These are phyloP conservation scores for Arthrobotrys entomopaga DNA, from an alignment of 2,329 filamentous ascomycete species.

Conservation along the genomic window DNA sequence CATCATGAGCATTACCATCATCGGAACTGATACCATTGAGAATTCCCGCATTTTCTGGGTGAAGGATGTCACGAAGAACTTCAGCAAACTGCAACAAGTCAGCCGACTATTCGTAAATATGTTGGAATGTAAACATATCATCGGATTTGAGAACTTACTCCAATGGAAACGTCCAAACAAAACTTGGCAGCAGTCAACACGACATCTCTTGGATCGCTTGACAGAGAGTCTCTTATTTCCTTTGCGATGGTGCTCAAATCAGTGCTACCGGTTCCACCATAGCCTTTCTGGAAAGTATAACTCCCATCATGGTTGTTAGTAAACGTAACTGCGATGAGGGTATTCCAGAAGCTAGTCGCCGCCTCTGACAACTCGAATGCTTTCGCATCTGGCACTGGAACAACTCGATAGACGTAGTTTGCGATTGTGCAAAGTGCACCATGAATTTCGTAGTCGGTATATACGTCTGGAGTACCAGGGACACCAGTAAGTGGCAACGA, in stretches of 20 bases:
- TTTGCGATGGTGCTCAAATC: slow-evolving; percentile 29
- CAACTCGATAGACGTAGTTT: slow-evolving; percentile 40
- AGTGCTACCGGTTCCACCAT: slow-evolving; percentile 21
- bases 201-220: slow-evolving; percentile 33
- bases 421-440: slow-evolving; percentile 43
- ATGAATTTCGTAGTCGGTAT: slow-evolving; percentile 52
- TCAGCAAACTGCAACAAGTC: slow-evolving; percentile 67
- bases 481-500: slow-evolving; percentile 67
- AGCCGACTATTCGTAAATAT: neutral
- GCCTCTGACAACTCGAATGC: slow-evolving; percentile 48
- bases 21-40: slow-evolving; percentile 72
- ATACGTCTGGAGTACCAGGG: slow-evolving; percentile 43
- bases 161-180: slow-evolving; percentile 45
- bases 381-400: slow-evolving; percentile 43
- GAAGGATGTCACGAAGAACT: slow-evolving; percentile 77
- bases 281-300: slow-evolving; percentile 29
- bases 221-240: slow-evolving; percentile 22
- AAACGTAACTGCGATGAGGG: slow-evolving; percentile 37
- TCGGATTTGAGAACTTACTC: slow-evolving; percentile 14
- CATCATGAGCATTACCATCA: slow-evolving; percentile 67
- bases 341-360: slow-evolving; percentile 46
- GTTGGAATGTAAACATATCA: neutral
- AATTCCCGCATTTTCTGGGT: slow-evolving; percentile 68
- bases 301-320: slow-evolving; percentile 7
- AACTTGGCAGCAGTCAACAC: slow-evolving; percentile 45